Conservation (phyloP, 129 eudicot genomes). For the Apium graveolens region DNA sequence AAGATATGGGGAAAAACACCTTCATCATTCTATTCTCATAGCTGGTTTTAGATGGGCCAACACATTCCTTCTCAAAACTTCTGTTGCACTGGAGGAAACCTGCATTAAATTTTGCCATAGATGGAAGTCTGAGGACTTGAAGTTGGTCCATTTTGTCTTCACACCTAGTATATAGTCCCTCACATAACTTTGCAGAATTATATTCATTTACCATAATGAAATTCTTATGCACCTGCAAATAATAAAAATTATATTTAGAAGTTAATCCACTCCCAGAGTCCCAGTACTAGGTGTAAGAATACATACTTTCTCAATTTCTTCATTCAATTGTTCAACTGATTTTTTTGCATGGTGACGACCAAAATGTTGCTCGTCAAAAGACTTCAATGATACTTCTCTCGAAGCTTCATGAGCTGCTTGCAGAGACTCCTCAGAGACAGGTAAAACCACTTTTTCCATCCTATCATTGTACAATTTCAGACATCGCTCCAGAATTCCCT, state of each 20-base stretch:
- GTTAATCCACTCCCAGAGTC: background rate
- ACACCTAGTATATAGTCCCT: slow-evolving; percentile 65
- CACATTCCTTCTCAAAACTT: slow-evolving; percentile 72
- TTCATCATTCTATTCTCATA: slow-evolving; percentile 88
- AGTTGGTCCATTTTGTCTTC: slow-evolving; percentile 99
- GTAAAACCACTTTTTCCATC: slow-evolving; percentile 52
- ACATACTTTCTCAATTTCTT: slow-evolving; percentile 69
- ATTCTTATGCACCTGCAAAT: slow-evolving; percentile 64
- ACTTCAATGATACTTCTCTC: slow-evolving; percentile 46
- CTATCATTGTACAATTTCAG: slow-evolving; percentile 54
- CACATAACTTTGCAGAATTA: slow-evolving; percentile 78
- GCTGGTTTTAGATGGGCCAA: slow-evolving; percentile 80
- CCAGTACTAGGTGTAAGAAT: background rate
- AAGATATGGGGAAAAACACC: slow-evolving; percentile 29
- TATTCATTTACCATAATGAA: slow-evolving; percentile 63
- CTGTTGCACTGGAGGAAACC: slow-evolving; percentile 88
- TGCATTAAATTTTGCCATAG: slow-evolving; percentile 96
- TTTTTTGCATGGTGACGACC: slow-evolving; percentile 90
- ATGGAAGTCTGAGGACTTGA: slow-evolving; percentile 91
- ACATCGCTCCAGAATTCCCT: slow-evolving; percentile 80
- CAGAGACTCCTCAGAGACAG: slow-evolving; percentile 45
- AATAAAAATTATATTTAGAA: background rate
- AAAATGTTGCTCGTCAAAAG: slow-evolving; percentile 89
- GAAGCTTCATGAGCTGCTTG: slow-evolving; percentile 53
- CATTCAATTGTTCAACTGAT: slow-evolving; percentile 67